phyloP scores from a whole-genome alignment of 192 early-diverging fungal species.

The Rhizophagus clarus region DNA sequence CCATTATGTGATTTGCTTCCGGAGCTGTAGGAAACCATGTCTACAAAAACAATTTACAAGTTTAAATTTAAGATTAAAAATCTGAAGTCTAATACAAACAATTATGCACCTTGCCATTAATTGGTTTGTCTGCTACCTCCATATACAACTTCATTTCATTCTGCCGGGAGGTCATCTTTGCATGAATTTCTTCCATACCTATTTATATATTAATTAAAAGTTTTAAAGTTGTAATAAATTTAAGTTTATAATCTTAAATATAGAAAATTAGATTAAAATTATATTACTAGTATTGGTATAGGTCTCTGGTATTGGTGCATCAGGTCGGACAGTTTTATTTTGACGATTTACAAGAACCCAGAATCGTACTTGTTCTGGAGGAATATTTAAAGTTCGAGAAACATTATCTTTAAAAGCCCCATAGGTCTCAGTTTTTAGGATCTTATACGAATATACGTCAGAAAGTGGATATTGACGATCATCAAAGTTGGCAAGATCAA shows the following conservation, averaged over 20 bases:
- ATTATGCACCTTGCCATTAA: constrained; percentile 36
- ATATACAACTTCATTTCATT: constrained; percentile 44
- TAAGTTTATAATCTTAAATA: neutral
- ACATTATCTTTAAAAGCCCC: constrained; percentile 58
- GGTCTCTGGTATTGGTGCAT: constrained; percentile 61
- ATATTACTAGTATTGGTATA: constrained; percentile 50
- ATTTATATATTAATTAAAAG: neutral
- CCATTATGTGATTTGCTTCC: constrained; percentile 49
- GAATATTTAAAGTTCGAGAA: constrained; percentile 45
- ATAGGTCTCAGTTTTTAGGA: constrained; percentile 60
- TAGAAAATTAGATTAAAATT: constrained; percentile 5
- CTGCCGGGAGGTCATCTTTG: constrained; percentile 38
- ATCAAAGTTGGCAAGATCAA: constrained; percentile 84
- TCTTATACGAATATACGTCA: constrained; percentile 39
- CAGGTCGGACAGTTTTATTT: constrained; percentile 90
- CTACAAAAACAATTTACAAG: neutral
- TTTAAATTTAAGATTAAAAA: neutral
- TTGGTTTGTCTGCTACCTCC: constrained; percentile 38
- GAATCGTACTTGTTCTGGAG: constrained; percentile 64
- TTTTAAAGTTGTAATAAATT: neutral
- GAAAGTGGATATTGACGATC: constrained; percentile 44
- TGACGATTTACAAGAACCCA: constrained; percentile 91
- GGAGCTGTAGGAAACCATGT: neutral
- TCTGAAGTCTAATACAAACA: constrained; percentile 27
- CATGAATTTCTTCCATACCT: constrained; percentile 45